Base-by-base conservation (phyloP, 345 rosid species). In the Pelargonium nanum region DNA sequence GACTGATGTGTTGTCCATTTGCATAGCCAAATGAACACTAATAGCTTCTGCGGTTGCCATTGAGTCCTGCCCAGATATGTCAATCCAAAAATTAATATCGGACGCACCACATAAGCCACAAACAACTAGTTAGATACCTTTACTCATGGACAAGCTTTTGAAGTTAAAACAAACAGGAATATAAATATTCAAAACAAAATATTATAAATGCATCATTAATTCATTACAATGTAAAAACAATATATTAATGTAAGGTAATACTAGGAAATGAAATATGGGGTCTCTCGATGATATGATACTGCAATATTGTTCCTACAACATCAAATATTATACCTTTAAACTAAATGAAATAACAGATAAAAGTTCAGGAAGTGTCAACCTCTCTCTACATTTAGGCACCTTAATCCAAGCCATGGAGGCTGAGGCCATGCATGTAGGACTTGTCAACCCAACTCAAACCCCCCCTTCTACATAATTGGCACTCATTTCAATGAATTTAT, bases 1-100 rank as follows among this genome's bases (percentile, higher is more conserved):
- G 58, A 65, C 61, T 22, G 72, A 69, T 16, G 79, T 63, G 58
- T 69, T 69, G 50, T 69, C 74, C 53, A 68, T 65, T 62, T 54
- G 68, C 40, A 74, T 54, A n/a, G 77, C 73, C 64, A 77, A 64
- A 13, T 66, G 66, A 59, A 68, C 56, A 48, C 67, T 45, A 60
- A 56, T 19, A 61, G 26, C 66, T 59, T 62, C 66, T 56, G 57
- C 74, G 52, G 62, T 68, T 62, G 55, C 77, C 30, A 68, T 61
- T 57, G 72, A 54, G 56, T 69, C 72, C 79, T 74, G 75, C 5
- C 56, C 26, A 30, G 24, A 64, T 59, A 26, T 65, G 20, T 44
- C 19, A 61, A 69, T 40, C 55, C 52, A 59, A 28, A 66, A 62
- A 26, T 20, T n/a, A 45, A 26, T 53, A 53, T 51, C 30, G 54